A percentile compares a stretch with the other conserved stretches of the same genome.
These are phyloP conservation scores for Xylariaceae sp. DNA, from an alignment of 2,329 filamentous ascomycete species.

Conservation along the genomic window DNA sequence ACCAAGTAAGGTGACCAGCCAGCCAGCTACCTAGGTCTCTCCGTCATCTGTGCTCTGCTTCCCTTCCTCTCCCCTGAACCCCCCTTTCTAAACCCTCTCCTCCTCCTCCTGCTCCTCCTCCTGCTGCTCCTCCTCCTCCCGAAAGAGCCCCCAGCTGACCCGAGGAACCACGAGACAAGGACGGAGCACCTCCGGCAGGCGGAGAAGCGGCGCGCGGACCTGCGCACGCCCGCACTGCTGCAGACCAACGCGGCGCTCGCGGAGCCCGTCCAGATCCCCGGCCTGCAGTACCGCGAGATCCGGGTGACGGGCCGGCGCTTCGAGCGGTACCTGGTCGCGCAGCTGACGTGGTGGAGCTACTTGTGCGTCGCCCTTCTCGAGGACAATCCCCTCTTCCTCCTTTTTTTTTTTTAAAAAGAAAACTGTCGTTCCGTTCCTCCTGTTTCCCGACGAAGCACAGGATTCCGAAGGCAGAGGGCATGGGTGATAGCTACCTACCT, in stretches of 20 bases:
- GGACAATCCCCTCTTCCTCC: background rate
- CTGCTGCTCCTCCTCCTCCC: too few species aligned
- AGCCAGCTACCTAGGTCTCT: too few species aligned
- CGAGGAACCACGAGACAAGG: too few species aligned
- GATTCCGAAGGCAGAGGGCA: too few species aligned
- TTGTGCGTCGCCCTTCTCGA: constrained; percentile 38
- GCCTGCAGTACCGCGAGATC: constrained; percentile 57
- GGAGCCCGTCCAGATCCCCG: constrained; percentile 54
- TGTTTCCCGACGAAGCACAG: too few species aligned
- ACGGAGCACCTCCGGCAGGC: constrained; percentile 67
- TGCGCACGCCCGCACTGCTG: constrained; percentile 34
- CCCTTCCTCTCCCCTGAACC: background rate
- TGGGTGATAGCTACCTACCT: too few species aligned
- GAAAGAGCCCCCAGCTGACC: too few species aligned
- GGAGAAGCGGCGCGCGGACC: constrained; percentile 47
- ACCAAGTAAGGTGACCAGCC: constrained; percentile 67
- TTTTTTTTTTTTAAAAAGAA: too few species aligned
- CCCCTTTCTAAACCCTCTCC: too few species aligned
- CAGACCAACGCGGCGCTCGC: constrained; percentile 43
- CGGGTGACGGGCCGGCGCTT: constrained; percentile 68
- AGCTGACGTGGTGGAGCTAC: constrained; percentile 60
- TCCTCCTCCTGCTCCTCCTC: too few species aligned
- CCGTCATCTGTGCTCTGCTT: background rate
- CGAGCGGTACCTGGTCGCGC: constrained; percentile 58
- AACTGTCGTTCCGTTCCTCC: too few species aligned